Base-by-base conservation (phyloP, 108 stramenopile genomes). In the Nitzschia putrida region DNA sequence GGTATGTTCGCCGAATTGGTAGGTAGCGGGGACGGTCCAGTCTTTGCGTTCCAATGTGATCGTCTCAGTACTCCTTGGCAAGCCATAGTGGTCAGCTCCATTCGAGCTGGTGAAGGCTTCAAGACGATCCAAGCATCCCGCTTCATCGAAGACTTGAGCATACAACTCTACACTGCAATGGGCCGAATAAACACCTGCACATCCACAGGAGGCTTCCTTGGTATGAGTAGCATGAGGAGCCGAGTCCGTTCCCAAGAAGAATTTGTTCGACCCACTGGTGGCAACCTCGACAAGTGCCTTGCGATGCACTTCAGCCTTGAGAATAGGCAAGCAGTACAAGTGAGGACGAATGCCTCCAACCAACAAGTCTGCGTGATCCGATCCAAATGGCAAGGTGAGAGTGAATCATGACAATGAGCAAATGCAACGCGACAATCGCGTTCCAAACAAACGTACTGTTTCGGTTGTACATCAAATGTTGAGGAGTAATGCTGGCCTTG, bases 381-480 rank as follows among this genome's bases (percentile, higher is more conserved):
- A 20, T 44, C 50, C 39, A 26, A 26, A 44, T 54, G 11, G 0
- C 29, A 61, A 24, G 13, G 64, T 49, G 40, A 60, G 66, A 69
- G 47, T 56, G 49, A 4, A 5, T 38, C 20, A 23, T 20, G 22
- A 38, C 8, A 57, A 26, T 41, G 14, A 13, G 43, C 18, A 38
- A 21, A 22, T 53, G n/a, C n/a, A n/a, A n/a, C n/a, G n/a, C n/a
- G n/a, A n/a, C n/a, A n/a, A n/a, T n/a, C n/a, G n/a, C n/a, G n/a
- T 34, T 34, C 29, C 29, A 34, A 34, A 34, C 29, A 34, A 72
- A 88, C 77, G 83, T 83, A 83, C 87, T 87, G 78, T 98, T 99
- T 8, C 98, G 84, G 76, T 99, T 99, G 96, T 94, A 99, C 20
- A 99, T 73, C 9, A 99, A 82, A 71, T 99, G 99, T 71, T 99